These are phyloP conservation scores for Suillus discolor DNA, from an alignment of 768 basidiomycete species.

Conservation along the genomic window DNA sequence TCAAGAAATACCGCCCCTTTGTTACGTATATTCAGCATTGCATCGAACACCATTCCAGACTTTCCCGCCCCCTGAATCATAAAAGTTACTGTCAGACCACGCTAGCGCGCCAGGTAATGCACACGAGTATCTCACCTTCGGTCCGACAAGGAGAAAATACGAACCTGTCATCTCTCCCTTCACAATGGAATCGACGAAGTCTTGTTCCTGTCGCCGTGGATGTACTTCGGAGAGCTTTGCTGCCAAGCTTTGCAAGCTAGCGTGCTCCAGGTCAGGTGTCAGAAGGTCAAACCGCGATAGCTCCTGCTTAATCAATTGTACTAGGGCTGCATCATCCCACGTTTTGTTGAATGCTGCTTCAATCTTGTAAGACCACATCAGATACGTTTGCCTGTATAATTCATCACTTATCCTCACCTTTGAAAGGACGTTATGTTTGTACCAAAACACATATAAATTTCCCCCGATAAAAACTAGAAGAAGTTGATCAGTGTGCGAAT, in stretches of 20 bases:
- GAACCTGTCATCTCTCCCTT: slow-evolving; percentile 66
- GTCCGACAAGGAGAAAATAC: slow-evolving; percentile 78
- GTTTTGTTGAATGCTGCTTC: slow-evolving; percentile 3
- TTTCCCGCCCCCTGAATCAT: slow-evolving; percentile 55
- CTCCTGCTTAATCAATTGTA: slow-evolving; percentile 2
- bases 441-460: slow-evolving; percentile 73
- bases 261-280: background rate
- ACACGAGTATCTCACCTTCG: slow-evolving; percentile 54
- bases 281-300: background rate
- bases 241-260: background rate
- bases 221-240: slow-evolving; percentile 29
- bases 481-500: background rate
- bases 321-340: background rate
- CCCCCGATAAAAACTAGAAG: slow-evolving; percentile 68
- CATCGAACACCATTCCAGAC: slow-evolving; percentile 60
- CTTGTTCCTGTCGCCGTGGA: slow-evolving; percentile 75
- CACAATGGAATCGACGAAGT: slow-evolving; percentile 75
- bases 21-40: slow-evolving; percentile 75
- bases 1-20: slow-evolving; percentile 77
- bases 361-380: background rate
- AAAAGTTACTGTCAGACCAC: slow-evolving; percentile 3
- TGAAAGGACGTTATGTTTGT: slow-evolving; percentile 78
- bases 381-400: background rate
- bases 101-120: slow-evolving; percentile 3
- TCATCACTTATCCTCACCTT: slow-evolving; percentile 51